Percentiles rank a stretch among this genome's conserved stretches.
Evolutionary conservation across 2,329 filamentous ascomycete species (phyloP).

Genomic region (Neofusicoccum parvum): DNA sequence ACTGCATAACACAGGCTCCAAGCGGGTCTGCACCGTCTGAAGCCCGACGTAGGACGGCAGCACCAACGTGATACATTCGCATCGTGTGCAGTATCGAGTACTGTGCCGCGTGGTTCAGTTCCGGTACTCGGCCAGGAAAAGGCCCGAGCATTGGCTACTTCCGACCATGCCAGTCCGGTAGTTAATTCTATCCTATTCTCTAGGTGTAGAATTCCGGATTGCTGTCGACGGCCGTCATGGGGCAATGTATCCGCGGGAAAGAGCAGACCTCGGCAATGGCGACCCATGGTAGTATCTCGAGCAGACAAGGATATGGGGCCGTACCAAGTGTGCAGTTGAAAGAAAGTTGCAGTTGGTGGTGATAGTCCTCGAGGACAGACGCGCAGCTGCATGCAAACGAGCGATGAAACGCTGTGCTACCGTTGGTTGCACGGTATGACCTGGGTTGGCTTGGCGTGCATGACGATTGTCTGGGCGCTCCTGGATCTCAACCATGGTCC

Average conservation of each 20-base stretch:
- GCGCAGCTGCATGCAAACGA: neutral
- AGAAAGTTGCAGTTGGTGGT: neutral
- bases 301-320: neutral
- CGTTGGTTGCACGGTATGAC: neutral
- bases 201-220: no score
- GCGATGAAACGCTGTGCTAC: neutral
- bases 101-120: neutral
- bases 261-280: neutral
- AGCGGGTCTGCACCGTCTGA: neutral
- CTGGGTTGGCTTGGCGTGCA: constrained; percentile 1
- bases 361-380: neutral
- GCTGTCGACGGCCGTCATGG: no score
- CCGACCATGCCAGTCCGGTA: neutral
- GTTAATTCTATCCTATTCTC: no score
- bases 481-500: neutral
- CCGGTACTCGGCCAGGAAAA: neutral
- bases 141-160: neutral
- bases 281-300: neutral
- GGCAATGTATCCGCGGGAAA: neutral
- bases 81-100: neutral
- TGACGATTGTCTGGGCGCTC: constrained; percentile 2
- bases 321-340: neutral
- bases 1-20: neutral
- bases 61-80: neutral
- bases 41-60: neutral